A percentile compares a stretch with the other conserved stretches of the same genome.
phyloP scores from a whole-genome alignment of 2,329 filamentous ascomycete species.

The Dothideomycetidae sp. region DNA sequence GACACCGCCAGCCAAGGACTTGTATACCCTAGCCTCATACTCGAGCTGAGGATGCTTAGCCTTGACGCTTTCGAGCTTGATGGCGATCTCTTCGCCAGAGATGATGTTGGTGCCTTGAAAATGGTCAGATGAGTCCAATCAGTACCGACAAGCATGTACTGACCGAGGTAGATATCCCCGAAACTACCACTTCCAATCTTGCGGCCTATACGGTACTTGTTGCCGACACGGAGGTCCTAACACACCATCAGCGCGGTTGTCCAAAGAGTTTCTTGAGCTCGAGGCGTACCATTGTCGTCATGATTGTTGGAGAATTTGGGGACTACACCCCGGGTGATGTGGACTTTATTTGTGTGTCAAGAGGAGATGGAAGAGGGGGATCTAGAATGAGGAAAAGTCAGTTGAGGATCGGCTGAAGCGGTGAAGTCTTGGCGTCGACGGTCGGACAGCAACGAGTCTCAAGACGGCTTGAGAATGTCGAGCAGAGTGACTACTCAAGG shows the following conservation, averaged over 20 bases:
- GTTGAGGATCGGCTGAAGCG: constrained; percentile 9
- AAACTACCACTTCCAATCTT: constrained; percentile 98
- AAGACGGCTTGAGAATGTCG: too few species aligned
- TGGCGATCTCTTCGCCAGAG: constrained; percentile 97
- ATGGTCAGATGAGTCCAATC: constrained; percentile 11
- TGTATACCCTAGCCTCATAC: constrained; percentile 92
- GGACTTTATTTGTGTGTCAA: constrained; percentile 14
- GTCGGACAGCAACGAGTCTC: constrained; percentile 5
- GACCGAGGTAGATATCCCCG: constrained; percentile 90
- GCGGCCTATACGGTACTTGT: constrained; percentile 98
- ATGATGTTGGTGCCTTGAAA: constrained; percentile 91
- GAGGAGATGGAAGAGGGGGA: constrained; percentile 7
- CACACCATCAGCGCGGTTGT: constrained; percentile 25
- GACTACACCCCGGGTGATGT: constrained; percentile 14
- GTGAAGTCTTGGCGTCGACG: constrained; percentile 8
- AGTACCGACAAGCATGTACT: constrained; percentile 18
- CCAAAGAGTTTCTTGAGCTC: constrained; percentile 19
- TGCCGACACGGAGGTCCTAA: constrained; percentile 97
- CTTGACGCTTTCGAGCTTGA: constrained; percentile 99
- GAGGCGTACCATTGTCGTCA: constrained; percentile 48
- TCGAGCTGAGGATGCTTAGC: constrained; percentile 98
- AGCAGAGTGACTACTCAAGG: too few species aligned
- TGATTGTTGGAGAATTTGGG: constrained; percentile 22
- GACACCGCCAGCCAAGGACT: constrained; percentile 81
- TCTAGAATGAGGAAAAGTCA: constrained; percentile 10